phyloP scores from a whole-genome alignment of 2,329 filamentous ascomycete species.

The Exophiala dermatitidis region DNA sequence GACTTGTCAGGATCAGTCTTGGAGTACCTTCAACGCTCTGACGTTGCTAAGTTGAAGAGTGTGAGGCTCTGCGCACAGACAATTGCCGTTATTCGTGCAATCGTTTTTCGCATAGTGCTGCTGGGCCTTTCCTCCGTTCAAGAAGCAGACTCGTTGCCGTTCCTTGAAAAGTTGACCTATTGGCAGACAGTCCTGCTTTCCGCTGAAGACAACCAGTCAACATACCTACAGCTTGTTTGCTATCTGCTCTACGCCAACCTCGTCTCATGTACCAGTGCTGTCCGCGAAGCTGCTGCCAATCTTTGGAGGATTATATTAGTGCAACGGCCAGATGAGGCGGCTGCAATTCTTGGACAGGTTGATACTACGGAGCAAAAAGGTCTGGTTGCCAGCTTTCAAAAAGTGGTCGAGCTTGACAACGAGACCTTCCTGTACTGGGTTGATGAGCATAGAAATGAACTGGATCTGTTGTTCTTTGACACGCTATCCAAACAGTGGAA shows the following conservation, averaged over 20 bases:
- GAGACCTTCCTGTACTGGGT: slow-evolving; percentile 83
- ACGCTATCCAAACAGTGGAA: slow-evolving; percentile 80
- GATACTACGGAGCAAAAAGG: slow-evolving; percentile 63
- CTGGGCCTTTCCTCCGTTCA: slow-evolving; percentile 79
- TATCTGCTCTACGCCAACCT: slow-evolving; percentile 89
- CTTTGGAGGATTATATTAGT: slow-evolving; percentile 89
- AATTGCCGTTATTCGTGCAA: slow-evolving; percentile 65
- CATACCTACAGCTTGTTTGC: slow-evolving; percentile 77
- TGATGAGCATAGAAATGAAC: slow-evolving; percentile 66
- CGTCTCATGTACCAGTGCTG: slow-evolving; percentile 58
- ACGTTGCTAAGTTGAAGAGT: slow-evolving; percentile 71
- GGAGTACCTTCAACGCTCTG: slow-evolving; percentile 81
- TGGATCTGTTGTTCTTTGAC: slow-evolving; percentile 77
- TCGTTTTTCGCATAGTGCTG: slow-evolving; percentile 71
- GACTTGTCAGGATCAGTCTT: slow-evolving; percentile 80
- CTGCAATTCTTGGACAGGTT: slow-evolving; percentile 63
- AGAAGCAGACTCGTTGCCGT: slow-evolving; percentile 58
- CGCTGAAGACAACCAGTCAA: slow-evolving; percentile 68
- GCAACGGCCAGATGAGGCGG: slow-evolving; percentile 80
- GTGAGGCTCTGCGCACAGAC: slow-evolving; percentile 87
- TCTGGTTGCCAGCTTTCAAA: slow-evolving; percentile 69
- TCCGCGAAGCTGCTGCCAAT: slow-evolving; percentile 70
- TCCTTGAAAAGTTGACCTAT: slow-evolving; percentile 81
- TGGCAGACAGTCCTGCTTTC: slow-evolving; percentile 91
- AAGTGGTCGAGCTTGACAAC: slow-evolving; percentile 80